Evolutionary conservation across 176 grass and related monocot genomes (phyloP), one percentile per base, ranked within the genome.

Genomic region (Phyllostachys edulis): DNA sequence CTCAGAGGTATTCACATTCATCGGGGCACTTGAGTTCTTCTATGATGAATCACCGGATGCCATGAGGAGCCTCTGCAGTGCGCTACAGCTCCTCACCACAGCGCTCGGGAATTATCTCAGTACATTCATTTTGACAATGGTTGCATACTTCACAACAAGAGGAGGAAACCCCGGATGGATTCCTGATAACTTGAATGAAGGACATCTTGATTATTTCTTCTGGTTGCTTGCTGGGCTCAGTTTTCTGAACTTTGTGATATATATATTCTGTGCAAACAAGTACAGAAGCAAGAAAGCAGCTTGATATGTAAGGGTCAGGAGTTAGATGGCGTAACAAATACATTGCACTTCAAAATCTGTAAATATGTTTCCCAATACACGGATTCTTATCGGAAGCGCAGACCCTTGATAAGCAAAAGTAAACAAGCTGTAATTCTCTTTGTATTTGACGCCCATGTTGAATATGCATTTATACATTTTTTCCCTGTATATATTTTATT

Each of bases 1-100:
- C 2, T 27, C 94, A 2, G 94, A 97, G 87, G 82, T 97, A 16
- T 97, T 97, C 87, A 97, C 91, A 5, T 97, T 97, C 71, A 90
- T 97, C 1, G 94, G 94, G 50, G 73, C 86, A 11, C 74, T 94
- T 0, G 91, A 97, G 82, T 97, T 94, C 84, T 97, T 97, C 82
- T 97, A 97, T 20, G 89, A 91, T 41, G 87, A 97, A 44, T 97
- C 91, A 20, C 94, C 94, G 0, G 94, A 97, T 57, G 91, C 94
- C 81, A 97, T 97, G 94, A 81, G 94, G 63, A 93, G 89, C 59
- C 82, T 97, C 21, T 97, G 94, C 79, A 94, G 94, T 5, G 94
- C 91, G 5, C 57, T 97, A 0, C 86, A 92, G 42, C 94, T 97
- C 42, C 73, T 97, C 66, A 88, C 89, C 14, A 94, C 78, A 7